phyloP scores from a whole-genome alignment of 2,329 filamentous ascomycete species.

The Lachnellula occidentalis region DNA sequence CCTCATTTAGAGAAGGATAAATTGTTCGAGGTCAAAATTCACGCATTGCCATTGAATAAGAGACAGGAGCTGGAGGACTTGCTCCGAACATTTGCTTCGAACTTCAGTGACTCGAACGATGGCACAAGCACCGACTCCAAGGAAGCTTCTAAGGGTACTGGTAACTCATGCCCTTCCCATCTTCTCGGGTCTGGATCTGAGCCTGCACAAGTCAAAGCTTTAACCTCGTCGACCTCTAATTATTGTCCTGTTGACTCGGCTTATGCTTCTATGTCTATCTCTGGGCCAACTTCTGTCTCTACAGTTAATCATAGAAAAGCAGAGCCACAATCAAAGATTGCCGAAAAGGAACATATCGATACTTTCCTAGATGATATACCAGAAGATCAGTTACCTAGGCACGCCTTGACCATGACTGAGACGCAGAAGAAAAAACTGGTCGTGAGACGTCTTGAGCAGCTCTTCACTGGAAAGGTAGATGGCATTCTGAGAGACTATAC shows the following conservation, averaged over 20 bases:
- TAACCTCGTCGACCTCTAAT: slow-evolving; percentile 24
- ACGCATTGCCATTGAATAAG: slow-evolving; percentile 65
- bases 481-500: slow-evolving; percentile 24
- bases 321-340: slow-evolving; percentile 3
- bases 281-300: slow-evolving; percentile 32
- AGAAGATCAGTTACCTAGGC: slow-evolving; percentile 58
- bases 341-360: slow-evolving; percentile 55
- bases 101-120: slow-evolving; percentile 46
- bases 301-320: slow-evolving; percentile 1
- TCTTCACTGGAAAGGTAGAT: slow-evolving; percentile 68
- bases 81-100: slow-evolving; percentile 64
- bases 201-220: slow-evolving; percentile 8
- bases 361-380: slow-evolving; percentile 70
- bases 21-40: slow-evolving; percentile 76
- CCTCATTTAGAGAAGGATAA: slow-evolving; percentile 68
- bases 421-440: slow-evolving; percentile 72
- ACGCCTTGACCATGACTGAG: slow-evolving; percentile 57
- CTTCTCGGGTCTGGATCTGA: slow-evolving; percentile 39
- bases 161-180: slow-evolving; percentile 20
- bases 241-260: slow-evolving; percentile 46
- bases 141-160: neutral
- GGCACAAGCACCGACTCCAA: slow-evolving; percentile 31
- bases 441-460: slow-evolving; percentile 69
- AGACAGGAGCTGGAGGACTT: slow-evolving; percentile 72
- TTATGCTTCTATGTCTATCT: slow-evolving; percentile 60